Evolutionary conservation across 2,329 filamentous ascomycete species (phyloP).

Genomic region (Daldinia sp.): DNA sequence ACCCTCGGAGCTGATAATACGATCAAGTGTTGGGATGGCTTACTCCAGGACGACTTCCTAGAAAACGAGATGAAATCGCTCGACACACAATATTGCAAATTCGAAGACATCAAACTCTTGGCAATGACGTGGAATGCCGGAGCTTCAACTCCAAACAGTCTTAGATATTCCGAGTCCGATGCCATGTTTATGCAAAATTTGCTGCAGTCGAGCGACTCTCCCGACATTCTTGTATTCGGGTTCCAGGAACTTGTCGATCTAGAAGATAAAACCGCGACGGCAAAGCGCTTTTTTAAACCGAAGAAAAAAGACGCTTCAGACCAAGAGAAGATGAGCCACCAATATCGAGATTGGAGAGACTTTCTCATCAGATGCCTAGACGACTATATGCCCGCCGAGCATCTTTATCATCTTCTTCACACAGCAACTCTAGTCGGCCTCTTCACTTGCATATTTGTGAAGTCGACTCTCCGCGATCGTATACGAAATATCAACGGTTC

Average conservation of each 20-base stretch:
- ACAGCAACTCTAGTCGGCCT: constrained; percentile 90
- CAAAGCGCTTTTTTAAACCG: constrained; percentile 93
- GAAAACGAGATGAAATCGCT: constrained; percentile 86
- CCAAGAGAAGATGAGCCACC: constrained; percentile 93
- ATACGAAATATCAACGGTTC: constrained; percentile 80
- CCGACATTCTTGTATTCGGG: constrained; percentile 92
- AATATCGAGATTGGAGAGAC: constrained; percentile 96
- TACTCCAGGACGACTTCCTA: constrained; percentile 94
- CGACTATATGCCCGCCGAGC: constrained; percentile 78
- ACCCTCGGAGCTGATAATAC: constrained; percentile 88
- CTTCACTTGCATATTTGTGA: constrained; percentile 96
- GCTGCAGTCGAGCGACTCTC: constrained; percentile 76
- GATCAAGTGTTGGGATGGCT: constrained; percentile 88
- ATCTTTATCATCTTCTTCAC: constrained; percentile 85
- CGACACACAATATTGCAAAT: constrained; percentile 84
- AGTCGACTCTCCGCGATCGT: constrained; percentile 76
- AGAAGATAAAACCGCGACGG: constrained; percentile 96
- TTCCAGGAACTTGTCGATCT: constrained; percentile 99
- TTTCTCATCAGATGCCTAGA: constrained; percentile 84
- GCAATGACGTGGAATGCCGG: constrained; percentile 98
- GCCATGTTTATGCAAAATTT: constrained; percentile 82
- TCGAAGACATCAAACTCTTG: constrained; percentile 80
- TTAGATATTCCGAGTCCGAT: constrained; percentile 75
- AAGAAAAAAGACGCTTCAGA: constrained; percentile 79
- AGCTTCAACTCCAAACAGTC: constrained; percentile 86